These are phyloP conservation scores for Brassica balearica DNA, from an alignment of 441 rosid species.

Conservation along the genomic window DNA sequence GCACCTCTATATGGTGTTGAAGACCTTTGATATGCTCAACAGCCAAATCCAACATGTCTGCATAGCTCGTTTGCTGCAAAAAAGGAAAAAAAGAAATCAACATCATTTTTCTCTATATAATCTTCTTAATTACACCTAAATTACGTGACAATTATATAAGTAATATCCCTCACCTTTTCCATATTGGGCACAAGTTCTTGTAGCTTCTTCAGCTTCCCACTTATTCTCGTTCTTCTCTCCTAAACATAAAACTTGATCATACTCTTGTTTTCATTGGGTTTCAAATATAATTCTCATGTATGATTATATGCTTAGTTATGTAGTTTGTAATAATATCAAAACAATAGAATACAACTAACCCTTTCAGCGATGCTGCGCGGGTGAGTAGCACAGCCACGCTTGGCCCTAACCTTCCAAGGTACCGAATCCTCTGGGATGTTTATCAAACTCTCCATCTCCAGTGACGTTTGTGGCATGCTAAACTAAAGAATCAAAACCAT, in stretches of 20 bases:
- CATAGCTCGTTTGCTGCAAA: constrained; percentile 88
- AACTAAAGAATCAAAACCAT: constrained; percentile 54
- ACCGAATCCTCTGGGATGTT: constrained; percentile 92
- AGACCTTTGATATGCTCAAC: constrained; percentile 95
- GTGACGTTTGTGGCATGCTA: constrained; percentile 83
- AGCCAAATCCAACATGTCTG: constrained; percentile 97
- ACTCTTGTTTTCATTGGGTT: background rate
- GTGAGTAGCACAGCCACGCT: constrained; percentile 94
- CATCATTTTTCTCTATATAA: background rate
- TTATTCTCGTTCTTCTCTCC: constrained; percentile 98
- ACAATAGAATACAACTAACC: constrained; percentile 55
- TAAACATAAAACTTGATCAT: constrained; percentile 25
- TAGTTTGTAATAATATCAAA: background rate
- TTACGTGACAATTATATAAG: background rate
- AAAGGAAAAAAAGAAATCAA: background rate
- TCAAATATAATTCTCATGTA: background rate
- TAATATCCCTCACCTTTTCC: constrained; percentile 72
- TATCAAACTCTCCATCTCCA: constrained; percentile 83
- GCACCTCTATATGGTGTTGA: constrained; percentile 88
- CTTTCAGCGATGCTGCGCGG: constrained; percentile 98
- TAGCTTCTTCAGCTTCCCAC: constrained; percentile 88
- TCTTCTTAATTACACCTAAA: background rate
- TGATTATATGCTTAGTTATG: background rate
- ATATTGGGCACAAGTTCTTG: constrained; percentile 97
- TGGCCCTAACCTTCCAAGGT: constrained; percentile 90